Percentiles rank a stretch among this genome's conserved stretches.
Conservation (phyloP, 768 basidiomycete genomes). For the Sarcodon aspratus region DNA sequence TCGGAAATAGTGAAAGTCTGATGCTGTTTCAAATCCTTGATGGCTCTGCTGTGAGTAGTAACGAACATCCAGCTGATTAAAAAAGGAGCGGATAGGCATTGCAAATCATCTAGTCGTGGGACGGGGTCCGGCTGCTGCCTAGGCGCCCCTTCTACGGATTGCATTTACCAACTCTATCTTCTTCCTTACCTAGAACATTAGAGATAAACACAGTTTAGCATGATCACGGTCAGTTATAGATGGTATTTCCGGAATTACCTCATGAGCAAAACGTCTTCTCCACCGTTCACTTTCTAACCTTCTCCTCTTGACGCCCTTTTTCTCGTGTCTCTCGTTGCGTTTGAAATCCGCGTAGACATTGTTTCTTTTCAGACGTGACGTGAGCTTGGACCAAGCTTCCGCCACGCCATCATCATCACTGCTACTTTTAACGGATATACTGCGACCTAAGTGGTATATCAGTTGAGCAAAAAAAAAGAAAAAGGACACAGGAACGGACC, state of each 20-base stretch:
- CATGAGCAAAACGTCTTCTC: constrained; percentile 69
- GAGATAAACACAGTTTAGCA: constrained; percentile 6
- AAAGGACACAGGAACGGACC: constrained; percentile 25
- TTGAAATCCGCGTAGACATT: constrained; percentile 39
- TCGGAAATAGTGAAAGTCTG: constrained; percentile 8
- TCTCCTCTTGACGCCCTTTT: constrained; percentile 70
- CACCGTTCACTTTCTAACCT: constrained; percentile 67
- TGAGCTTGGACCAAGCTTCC: constrained; percentile 38
- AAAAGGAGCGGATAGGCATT: not conserved
- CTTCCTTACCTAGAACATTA: constrained; percentile 55
- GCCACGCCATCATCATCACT: constrained; percentile 36
- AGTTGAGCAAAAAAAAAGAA: not conserved
- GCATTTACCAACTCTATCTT: constrained; percentile 73
- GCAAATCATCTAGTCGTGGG: not conserved
- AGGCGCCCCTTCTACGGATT: constrained; percentile 70
- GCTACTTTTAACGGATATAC: constrained; percentile 31
- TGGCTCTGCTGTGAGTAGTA: constrained; percentile 2
- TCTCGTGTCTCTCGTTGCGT: constrained; percentile 57
- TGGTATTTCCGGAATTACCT: constrained; percentile 33
- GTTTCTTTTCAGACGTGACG: constrained; percentile 44
- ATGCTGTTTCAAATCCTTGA: constrained; percentile 9
- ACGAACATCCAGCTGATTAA: not conserved
- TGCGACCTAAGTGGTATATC: constrained; percentile 39
- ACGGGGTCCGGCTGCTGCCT: constrained; percentile 11
- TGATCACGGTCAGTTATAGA: not conserved